Base-by-base conservation (phyloP, 805 yeast species). In the Starmerella lactis-condensi region DNA sequence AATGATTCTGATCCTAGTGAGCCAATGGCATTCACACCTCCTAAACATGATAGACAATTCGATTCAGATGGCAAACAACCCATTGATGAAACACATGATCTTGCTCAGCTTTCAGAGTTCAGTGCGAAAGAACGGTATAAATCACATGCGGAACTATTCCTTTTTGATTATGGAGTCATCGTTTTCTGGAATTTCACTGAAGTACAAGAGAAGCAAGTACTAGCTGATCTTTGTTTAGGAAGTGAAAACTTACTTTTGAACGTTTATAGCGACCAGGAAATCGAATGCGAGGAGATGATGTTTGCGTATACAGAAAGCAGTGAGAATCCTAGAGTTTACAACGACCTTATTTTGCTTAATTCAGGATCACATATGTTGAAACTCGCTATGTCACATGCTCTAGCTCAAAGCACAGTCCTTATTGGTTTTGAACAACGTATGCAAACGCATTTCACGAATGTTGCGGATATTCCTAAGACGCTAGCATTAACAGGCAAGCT, bases 181-280 rank as follows among this genome's bases (percentile, higher is more conserved):
- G 95, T 89, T 14, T 83, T 89, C 47, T 89, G 98, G 98, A 89
- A 89, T 48, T 82, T 89, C 44, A 71, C 85, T 2, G 94, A 82
- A 48, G 61, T 68, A 6, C 94, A 89, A 48, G 98, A 89, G 47
- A 82, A 82, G 57, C 89, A 85, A 45, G 70, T 89, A 13, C 62
- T 89, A 33, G 96, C 95, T 1, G 98, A 89, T 48, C 60, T 89
- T 40, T 75, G 73, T n/a, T 71, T 75, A 54, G 79, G 79, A 5
- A 25, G 26, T 26, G 40, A 45, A 26, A 56, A 64, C 8, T 55
- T 82, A 15, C 67, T 76, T 17, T 59, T 75, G 3, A 65, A 77
- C 31, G 89, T 93, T 1, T 44, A 45, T 23, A 72, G 71, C 39
- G 94, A 83, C 44, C 78, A 75, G 41, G 93, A 83, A 37, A 81